These are phyloP conservation scores for Xylaria polymorpha DNA, from an alignment of 2,329 filamentous ascomycete species.

Conservation along the genomic window DNA sequence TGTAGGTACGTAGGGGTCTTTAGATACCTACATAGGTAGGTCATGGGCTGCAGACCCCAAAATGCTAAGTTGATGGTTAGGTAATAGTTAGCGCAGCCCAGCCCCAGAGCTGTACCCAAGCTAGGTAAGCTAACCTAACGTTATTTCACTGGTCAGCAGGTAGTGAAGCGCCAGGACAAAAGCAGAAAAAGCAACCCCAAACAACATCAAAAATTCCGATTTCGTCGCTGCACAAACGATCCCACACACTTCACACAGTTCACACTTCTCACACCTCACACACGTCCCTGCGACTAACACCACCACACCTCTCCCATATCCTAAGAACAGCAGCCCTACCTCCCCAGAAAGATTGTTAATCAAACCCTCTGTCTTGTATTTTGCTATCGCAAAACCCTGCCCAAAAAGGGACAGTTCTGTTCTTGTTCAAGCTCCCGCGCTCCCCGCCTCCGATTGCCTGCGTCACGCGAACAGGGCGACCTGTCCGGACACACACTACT, in stretches of 20 bases:
- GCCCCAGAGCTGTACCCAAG: conserved; percentile 5
- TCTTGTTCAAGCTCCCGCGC: conserved; percentile 14
- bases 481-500: conserved; percentile 11
- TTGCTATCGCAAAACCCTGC: neutral
- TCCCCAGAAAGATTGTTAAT: conserved; percentile 12
- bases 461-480: conserved; percentile 33
- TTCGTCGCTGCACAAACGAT: conserved; percentile 34
- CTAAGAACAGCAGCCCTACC: conserved; percentile 27
- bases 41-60: conserved; percentile 5
- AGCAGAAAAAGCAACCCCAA: conserved; percentile 12
- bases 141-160: neutral
- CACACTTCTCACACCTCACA: conserved; percentile 6
- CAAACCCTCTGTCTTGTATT: neutral
- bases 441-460: conserved; percentile 34
- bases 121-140: conserved; percentile 10
- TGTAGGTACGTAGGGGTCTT: neutral
- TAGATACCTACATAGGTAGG: neutral
- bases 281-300: conserved; percentile 13
- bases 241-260: neutral
- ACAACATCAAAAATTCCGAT: conserved; percentile 36
- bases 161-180: conserved; percentile 1
- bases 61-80: neutral
- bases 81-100: neutral
- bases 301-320: conserved; percentile 13
- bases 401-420: neutral